A percentile compares a stretch with the other conserved stretches of the same genome.
Evolutionary conservation across 176 grass and related monocot genomes (phyloP).

Genomic region (Miscanthus lutarioriparius): DNA sequence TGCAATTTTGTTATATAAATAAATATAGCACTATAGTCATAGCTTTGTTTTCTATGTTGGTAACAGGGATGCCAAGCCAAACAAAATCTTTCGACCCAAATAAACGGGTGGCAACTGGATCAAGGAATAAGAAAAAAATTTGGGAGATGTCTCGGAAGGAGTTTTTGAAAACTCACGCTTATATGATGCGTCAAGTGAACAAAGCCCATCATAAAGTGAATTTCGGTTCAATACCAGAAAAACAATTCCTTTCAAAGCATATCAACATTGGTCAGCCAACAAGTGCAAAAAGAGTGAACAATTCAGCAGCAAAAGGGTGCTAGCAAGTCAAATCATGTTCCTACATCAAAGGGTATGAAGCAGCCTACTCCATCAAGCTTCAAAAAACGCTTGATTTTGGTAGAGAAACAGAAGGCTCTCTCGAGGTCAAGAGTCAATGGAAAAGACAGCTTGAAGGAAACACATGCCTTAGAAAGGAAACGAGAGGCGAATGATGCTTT

Average conservation of each 20-base stretch:
- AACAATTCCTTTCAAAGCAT: too few relatives aligned
- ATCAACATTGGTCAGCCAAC: too few relatives aligned
- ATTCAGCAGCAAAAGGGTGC: not conserved
- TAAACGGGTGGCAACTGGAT: too few relatives aligned
- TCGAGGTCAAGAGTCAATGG: rapidly evolving
- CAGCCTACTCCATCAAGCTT: too few relatives aligned
- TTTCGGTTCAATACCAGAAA: too few relatives aligned
- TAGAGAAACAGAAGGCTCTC: not conserved
- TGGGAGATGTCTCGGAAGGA: not conserved
- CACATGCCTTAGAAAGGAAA: not conserved
- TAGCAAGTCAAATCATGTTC: not conserved
- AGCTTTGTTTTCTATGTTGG: not conserved
- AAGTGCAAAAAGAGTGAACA: too few relatives aligned
- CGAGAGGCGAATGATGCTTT: not conserved
- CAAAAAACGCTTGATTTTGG: too few relatives aligned
- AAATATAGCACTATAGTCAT: not conserved
- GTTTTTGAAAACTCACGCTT: not conserved
- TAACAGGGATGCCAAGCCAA: not conserved
- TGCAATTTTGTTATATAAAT: not conserved
- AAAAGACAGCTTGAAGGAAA: not conserved
- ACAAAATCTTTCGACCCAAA: not conserved
- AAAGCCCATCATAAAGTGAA: too few relatives aligned
- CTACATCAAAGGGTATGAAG: not conserved
- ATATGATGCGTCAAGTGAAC: not conserved
- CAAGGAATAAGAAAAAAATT: too few relatives aligned